phyloP scores from a whole-genome alignment of 1,284 basidiomycete genomes.

The Grifola frondosa region DNA sequence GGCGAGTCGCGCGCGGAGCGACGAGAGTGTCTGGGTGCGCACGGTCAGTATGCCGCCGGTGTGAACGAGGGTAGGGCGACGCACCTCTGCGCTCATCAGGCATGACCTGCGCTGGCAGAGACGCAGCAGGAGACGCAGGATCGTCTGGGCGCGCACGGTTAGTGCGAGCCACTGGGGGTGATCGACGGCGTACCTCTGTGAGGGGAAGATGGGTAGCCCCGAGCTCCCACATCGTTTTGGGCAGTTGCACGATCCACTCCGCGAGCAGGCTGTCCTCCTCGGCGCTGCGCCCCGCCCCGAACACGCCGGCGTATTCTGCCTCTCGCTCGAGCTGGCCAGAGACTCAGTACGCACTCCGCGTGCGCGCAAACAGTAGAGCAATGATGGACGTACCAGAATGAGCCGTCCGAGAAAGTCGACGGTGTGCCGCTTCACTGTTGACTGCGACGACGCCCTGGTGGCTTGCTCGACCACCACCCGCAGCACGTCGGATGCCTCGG shows the following conservation, averaged over 20 bases:
- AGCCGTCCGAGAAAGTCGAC: conserved; percentile 73
- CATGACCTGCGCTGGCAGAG: conserved; percentile 55
- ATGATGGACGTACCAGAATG: conserved; percentile 53
- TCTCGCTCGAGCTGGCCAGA: conserved; percentile 58
- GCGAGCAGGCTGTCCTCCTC: conserved; percentile 43
- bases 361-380: neutral
- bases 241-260: conserved; percentile 69
- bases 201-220: conserved; percentile 53
- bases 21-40: conserved; percentile 38
- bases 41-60: conserved; percentile 7
- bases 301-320: conserved; percentile 51
- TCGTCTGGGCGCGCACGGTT: conserved; percentile 39
- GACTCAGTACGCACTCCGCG: neutral
- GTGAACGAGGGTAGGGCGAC: conserved; percentile 14
- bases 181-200: conserved; percentile 50
- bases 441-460: conserved; percentile 51
- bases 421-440: conserved; percentile 59
- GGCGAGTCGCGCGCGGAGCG: conserved; percentile 57
- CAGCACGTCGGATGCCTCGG: conserved; percentile 39
- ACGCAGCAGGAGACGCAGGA: conserved; percentile 64
- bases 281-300: conserved; percentile 38
- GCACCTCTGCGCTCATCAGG: conserved; percentile 43
- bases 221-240: conserved; percentile 82
- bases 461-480: conserved; percentile 60
- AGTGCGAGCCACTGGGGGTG: neutral